Evolutionary conservation across 2,329 filamentous ascomycete genomes (phyloP).

Genomic region (Sporothrix brunneoviolacea): DNA sequence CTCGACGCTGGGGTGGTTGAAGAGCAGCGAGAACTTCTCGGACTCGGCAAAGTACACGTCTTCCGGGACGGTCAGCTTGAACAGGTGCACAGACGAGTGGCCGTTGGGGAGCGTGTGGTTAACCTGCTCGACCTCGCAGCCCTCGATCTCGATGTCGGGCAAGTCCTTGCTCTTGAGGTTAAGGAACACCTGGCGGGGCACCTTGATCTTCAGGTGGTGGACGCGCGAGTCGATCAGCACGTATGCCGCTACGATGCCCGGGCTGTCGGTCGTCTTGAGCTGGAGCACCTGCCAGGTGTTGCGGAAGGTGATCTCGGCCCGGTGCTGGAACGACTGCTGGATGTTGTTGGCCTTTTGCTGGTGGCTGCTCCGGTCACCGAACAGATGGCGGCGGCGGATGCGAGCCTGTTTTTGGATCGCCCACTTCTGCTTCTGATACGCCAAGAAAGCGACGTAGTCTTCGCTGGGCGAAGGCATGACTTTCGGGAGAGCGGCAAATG

Average conservation of each 20-base stretch:
- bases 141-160: slow-evolving; percentile 79
- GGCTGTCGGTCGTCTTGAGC: slow-evolving; percentile 71
- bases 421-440: slow-evolving; percentile 98
- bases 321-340: slow-evolving; percentile 74
- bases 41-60: slow-evolving; percentile 78
- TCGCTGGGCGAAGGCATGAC: slow-evolving; percentile 78
- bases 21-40: slow-evolving; percentile 73
- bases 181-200: slow-evolving; percentile 82
- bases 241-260: slow-evolving; percentile 80
- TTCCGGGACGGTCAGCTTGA: slow-evolving; percentile 87
- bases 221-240: slow-evolving; percentile 92
- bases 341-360: slow-evolving; percentile 50
- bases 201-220: slow-evolving; percentile 79
- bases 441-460: slow-evolving; percentile 80
- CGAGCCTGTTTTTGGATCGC: slow-evolving; percentile 92
- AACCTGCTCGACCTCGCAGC: slow-evolving; percentile 86
- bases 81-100: slow-evolving; percentile 86
- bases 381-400: slow-evolving; percentile 77
- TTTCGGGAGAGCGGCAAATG: slow-evolving; percentile 73
- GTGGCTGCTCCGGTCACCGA: slow-evolving; percentile 64
- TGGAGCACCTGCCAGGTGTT: slow-evolving; percentile 95
- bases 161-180: slow-evolving; percentile 84
- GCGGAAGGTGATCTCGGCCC: slow-evolving; percentile 83
- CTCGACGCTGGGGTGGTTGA: slow-evolving; percentile 90
- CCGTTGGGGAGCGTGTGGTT: slow-evolving; percentile 91